phyloP scores from a whole-genome alignment of 139 green algal genomes.

The Pleodorina starrii region DNA sequence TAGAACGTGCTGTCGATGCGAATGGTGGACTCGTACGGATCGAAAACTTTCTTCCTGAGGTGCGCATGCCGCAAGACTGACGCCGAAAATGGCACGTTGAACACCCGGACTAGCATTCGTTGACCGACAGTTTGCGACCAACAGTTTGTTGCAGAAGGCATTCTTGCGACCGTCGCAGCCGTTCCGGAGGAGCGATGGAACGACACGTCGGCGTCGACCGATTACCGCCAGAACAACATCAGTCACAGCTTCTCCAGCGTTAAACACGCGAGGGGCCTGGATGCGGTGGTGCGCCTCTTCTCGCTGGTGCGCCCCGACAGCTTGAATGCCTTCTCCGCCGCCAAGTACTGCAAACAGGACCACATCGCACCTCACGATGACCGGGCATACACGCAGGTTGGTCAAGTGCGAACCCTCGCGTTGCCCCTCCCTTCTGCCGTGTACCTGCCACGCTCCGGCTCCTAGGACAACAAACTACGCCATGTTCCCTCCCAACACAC shows the following conservation, averaged over 20 bases:
- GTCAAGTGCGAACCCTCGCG: background rate
- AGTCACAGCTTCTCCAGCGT: constrained; percentile 43
- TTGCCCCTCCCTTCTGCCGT: background rate
- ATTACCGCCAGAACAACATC: constrained; percentile 61
- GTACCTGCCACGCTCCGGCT: too few relatives aligned
- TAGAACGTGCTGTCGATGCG: constrained; percentile 47
- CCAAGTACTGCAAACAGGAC: constrained; percentile 8
- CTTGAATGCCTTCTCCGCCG: constrained; percentile 67
- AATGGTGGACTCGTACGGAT: constrained; percentile 53
- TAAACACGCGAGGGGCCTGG: constrained; percentile 30
- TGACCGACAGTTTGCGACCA: background rate
- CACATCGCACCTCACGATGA: constrained; percentile 67
- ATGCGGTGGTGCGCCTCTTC: constrained; percentile 60
- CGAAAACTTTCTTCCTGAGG: constrained; percentile 59
- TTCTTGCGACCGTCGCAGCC: constrained; percentile 37
- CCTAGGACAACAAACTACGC: too few relatives aligned
- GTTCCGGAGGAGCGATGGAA: constrained; percentile 53
- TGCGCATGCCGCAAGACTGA: background rate
- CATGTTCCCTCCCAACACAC: too few relatives aligned
- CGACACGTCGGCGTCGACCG: constrained; percentile 47
- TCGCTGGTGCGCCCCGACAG: constrained; percentile 60
- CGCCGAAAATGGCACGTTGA: background rate
- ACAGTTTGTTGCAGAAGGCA: constrained; percentile 58
- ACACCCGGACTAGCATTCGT: background rate
- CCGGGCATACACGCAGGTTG: constrained; percentile 61